A percentile compares a stretch with the other conserved stretches of the same genome.
Conservation (phyloP, 441 rosid species). For the Populus tomentosa region DNA sequence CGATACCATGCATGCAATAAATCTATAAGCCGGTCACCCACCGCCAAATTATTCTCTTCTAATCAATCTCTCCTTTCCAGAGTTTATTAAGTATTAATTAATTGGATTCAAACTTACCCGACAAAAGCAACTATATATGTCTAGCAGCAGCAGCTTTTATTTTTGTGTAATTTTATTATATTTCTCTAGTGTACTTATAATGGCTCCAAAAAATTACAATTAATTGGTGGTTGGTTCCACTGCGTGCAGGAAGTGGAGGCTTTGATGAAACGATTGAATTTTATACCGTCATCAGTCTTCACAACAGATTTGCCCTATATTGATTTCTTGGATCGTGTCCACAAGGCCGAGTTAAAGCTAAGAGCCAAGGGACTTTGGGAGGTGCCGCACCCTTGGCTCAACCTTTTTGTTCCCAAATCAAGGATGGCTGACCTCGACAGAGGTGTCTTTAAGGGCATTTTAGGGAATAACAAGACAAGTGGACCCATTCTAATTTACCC, state of each 20-base stretch:
- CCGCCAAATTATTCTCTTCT: background rate
- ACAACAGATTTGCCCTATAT: conserved; percentile 73
- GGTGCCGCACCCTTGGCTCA: conserved; percentile 97
- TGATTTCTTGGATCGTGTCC: conserved; percentile 94
- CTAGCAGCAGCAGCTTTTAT: background rate
- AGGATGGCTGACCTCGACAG: conserved; percentile 70
- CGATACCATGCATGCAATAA: too few species aligned
- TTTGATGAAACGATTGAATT: conserved; percentile 62
- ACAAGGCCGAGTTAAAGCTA: conserved; percentile 80
- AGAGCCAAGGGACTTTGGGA: conserved; percentile 91
- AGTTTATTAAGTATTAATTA: background rate
- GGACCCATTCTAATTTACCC: conserved; percentile 97
- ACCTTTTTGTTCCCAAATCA: conserved; percentile 86
- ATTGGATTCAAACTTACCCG: conserved; percentile 36
- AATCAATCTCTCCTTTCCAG: background rate
- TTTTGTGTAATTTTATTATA: conserved; percentile 26
- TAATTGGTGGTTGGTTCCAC: background rate
- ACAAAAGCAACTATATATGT: conserved; percentile 35
- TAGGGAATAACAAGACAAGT: conserved; percentile 73
- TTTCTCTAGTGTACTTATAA: background rate
- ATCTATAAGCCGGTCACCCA: background rate
- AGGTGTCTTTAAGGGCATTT: conserved; percentile 88
- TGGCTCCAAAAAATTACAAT: background rate
- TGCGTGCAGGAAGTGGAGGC: conserved; percentile 61
- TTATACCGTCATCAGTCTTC: conserved; percentile 61